Percentiles rank a stretch among this genome's conserved stretches.
These are phyloP conservation scores for Bipolaris zeicola DNA, from an alignment of 2,329 filamentous ascomycete species.

Conservation along the genomic window DNA sequence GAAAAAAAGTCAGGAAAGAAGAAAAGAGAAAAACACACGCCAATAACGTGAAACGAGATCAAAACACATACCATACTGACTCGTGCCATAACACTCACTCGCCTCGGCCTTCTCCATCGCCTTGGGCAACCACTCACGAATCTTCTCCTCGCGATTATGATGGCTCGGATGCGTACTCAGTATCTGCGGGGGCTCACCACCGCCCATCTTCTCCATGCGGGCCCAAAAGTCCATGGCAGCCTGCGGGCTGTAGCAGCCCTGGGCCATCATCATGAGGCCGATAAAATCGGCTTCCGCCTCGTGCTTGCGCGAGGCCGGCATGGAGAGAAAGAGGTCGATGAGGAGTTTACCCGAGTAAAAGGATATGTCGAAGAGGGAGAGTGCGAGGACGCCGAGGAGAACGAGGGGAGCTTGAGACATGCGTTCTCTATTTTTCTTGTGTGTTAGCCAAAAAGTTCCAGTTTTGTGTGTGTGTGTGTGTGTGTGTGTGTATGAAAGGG, in stretches of 20 bases:
- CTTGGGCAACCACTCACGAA: constrained; percentile 61
- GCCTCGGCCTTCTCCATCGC: constrained; percentile 47
- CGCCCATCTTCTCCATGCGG: constrained; percentile 63
- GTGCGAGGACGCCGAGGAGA: constrained; percentile 43
- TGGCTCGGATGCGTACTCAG: constrained; percentile 78
- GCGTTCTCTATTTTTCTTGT: constrained; percentile 56
- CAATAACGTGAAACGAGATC: background rate
- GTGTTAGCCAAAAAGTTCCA: too few relatives aligned
- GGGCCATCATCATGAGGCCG: constrained; percentile 80
- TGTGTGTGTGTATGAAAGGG: background rate
- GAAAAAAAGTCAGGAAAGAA: background rate
- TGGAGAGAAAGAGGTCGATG: constrained; percentile 67
- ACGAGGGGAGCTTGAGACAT: constrained; percentile 55
- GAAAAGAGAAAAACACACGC: background rate
- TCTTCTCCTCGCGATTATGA: constrained; percentile 67
- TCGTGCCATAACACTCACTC: constrained; percentile 36
- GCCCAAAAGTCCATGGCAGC: constrained; percentile 67
- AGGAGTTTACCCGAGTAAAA: constrained; percentile 51
- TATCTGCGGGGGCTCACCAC: constrained; percentile 68
- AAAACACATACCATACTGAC: constrained; percentile 25
- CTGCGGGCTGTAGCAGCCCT: constrained; percentile 75
- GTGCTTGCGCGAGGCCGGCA: constrained; percentile 72
- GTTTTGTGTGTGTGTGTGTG: background rate
- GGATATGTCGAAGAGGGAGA: constrained; percentile 50
- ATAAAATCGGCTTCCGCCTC: constrained; percentile 82